Conservation (phyloP, 768 basidiomycete species). For the Lactarius evosmus region DNA sequence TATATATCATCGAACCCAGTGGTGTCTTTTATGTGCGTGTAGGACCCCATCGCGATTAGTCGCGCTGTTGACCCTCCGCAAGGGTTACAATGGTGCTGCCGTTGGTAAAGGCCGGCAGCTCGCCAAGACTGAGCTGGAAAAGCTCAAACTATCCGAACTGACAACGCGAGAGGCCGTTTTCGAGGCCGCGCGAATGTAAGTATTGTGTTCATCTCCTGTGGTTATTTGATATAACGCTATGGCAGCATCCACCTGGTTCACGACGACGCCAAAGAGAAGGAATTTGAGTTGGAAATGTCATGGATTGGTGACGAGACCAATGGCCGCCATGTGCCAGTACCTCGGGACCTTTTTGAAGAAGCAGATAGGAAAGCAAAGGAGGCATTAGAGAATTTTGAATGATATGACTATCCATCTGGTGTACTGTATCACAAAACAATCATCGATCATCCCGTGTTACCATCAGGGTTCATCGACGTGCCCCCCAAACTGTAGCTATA, state of each 20-base stretch:
- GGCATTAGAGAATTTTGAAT: constrained; percentile 68
- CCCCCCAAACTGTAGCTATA: too few species aligned
- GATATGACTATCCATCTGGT: constrained; percentile 28
- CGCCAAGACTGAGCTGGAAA: constrained; percentile 98
- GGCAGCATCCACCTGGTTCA: constrained; percentile 93
- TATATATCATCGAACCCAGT: constrained; percentile 93
- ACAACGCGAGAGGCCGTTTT: constrained; percentile 81
- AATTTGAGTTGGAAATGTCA: constrained; percentile 96
- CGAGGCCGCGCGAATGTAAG: constrained; percentile 95
- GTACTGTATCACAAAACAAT: constrained; percentile 32
- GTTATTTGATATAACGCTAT: constrained; percentile 7
- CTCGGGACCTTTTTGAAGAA: constrained; percentile 77
- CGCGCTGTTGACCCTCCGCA: constrained; percentile 7
- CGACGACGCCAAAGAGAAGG: constrained; percentile 97
- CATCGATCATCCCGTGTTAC: constrained; percentile 11
- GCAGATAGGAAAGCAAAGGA: constrained; percentile 88
- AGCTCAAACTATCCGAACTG: constrained; percentile 81
- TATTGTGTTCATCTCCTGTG: constrained; percentile 26
- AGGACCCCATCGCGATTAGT: background rate
- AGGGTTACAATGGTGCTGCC: constrained; percentile 97
- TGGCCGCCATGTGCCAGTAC: constrained; percentile 77
- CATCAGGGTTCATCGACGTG: background rate
- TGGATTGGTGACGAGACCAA: constrained; percentile 91
- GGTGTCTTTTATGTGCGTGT: constrained; percentile 80
- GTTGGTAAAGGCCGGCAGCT: constrained; percentile 97